A percentile compares a stretch with the other conserved stretches of the same genome.
These are phyloP conservation scores for Colletotrichum euphorbiae DNA, from an alignment of 2,329 filamentous ascomycete genomes.

Conservation along the genomic window DNA sequence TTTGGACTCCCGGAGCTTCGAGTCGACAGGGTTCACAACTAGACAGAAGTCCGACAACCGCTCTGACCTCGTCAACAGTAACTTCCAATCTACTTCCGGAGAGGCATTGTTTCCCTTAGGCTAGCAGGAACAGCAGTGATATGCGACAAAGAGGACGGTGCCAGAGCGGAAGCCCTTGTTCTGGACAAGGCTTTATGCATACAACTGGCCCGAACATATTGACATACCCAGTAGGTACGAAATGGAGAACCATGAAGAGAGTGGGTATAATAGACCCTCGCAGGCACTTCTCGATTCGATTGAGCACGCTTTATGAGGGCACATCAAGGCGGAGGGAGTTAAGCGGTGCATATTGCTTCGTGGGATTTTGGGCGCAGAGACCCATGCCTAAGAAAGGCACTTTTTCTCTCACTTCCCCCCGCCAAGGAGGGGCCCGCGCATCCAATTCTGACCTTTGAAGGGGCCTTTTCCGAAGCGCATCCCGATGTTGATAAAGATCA, in stretches of 20 bases:
- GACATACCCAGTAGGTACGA: neutral
- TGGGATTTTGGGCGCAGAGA: conserved; percentile 28
- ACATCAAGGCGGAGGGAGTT: neutral
- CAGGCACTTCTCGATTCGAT: neutral
- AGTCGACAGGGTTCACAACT: neutral
- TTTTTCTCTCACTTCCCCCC: neutral
- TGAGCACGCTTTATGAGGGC: neutral
- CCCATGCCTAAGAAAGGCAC: conserved; percentile 17
- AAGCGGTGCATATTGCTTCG: conserved; percentile 8
- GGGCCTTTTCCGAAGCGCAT: neutral
- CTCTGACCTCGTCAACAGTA: neutral
- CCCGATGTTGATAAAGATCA: neutral
- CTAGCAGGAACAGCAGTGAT: neutral
- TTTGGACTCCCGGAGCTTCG: neutral
- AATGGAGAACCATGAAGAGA: neutral
- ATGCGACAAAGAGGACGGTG: neutral
- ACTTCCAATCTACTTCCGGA: neutral
- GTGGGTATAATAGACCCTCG: neutral
- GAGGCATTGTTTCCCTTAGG: neutral
- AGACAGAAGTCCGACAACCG: conserved; percentile 9
- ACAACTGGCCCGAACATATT: neutral
- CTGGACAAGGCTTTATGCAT: no score
- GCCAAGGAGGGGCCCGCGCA: neutral
- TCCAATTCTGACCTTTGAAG: neutral
- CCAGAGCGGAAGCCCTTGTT: neutral